These are phyloP conservation scores for Xylariaceae sp. DNA, from an alignment of 2,329 filamentous ascomycete species.

Conservation along the genomic window DNA sequence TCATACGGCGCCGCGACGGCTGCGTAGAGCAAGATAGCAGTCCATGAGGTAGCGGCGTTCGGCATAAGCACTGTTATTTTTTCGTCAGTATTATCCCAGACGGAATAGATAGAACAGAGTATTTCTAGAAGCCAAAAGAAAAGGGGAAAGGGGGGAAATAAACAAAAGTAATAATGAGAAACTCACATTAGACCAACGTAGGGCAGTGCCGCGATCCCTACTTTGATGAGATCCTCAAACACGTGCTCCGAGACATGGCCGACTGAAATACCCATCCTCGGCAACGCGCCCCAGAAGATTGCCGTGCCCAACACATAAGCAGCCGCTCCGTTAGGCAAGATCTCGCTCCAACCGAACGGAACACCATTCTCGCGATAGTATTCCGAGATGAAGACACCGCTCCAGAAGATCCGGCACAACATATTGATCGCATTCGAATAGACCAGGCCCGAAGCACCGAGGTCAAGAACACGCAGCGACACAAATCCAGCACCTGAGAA, in stretches of 20 bases:
- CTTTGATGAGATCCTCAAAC: slow-evolving; percentile 41
- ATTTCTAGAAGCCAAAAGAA: not conserved
- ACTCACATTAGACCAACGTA: slow-evolving; percentile 59
- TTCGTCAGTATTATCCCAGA: slow-evolving; percentile 13
- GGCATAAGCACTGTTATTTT: slow-evolving; percentile 42
- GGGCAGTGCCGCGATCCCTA: slow-evolving; percentile 45
- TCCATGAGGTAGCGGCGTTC: slow-evolving; percentile 51
- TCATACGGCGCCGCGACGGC: slow-evolving; percentile 21
- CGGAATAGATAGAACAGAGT: slow-evolving; percentile 14
- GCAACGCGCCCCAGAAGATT: slow-evolving; percentile 35
- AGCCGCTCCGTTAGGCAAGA: slow-evolving; percentile 42
- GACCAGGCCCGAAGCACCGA: slow-evolving; percentile 77
- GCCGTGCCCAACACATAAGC: slow-evolving; percentile 42
- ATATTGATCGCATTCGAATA: slow-evolving; percentile 88
- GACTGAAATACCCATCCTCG: slow-evolving; percentile 24
- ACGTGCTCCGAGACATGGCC: slow-evolving; percentile 32
- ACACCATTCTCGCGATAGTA: slow-evolving; percentile 53
- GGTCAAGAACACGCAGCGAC: slow-evolving; percentile 61
- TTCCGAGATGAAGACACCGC: slow-evolving; percentile 60
- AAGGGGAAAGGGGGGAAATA: not conserved
- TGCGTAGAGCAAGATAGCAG: slow-evolving; percentile 43
- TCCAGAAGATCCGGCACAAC: slow-evolving; percentile 78
- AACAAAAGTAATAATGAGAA: not conserved
- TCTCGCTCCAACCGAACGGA: slow-evolving; percentile 36
- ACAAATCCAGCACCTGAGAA: slow-evolving; percentile 73